Evolutionary conservation across 2,329 filamentous ascomycete species (phyloP).

Genomic region (Sporothrix brasiliensis): DNA sequence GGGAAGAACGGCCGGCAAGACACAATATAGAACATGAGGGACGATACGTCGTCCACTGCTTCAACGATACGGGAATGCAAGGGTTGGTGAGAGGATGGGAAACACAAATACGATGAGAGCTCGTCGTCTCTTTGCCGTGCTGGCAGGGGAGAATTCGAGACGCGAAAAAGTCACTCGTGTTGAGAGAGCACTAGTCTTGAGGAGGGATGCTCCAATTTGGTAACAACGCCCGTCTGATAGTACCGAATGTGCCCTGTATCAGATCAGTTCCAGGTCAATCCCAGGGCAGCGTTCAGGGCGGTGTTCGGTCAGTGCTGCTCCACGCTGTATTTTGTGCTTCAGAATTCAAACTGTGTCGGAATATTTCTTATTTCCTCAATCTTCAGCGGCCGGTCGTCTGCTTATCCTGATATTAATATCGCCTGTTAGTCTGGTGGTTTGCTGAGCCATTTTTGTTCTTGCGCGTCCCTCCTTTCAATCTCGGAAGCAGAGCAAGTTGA

Average conservation of each 20-base stretch:
- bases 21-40: background rate
- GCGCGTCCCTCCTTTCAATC: background rate
- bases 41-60: background rate
- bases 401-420: constrained; percentile 15
- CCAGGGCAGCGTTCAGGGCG: no score
- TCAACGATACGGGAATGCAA: background rate
- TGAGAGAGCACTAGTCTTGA: constrained; percentile 15
- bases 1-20: background rate
- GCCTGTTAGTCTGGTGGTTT: background rate
- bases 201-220: background rate
- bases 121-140: no score
- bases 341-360: background rate
- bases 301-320: background rate
- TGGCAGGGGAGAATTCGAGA: no score
- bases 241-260: background rate
- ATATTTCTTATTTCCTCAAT: background rate
- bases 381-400: background rate
- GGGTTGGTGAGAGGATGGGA: no score
- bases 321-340: background rate
- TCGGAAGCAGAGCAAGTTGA: constrained; percentile 14
- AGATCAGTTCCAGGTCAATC: background rate
- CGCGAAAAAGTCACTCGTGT: background rate
- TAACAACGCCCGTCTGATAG: background rate
- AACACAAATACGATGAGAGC: background rate
- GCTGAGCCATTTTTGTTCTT: background rate